Evolutionary conservation across 1,139 yeast genomes (phyloP).

Genomic region (Blastobotrys indianensis): DNA sequence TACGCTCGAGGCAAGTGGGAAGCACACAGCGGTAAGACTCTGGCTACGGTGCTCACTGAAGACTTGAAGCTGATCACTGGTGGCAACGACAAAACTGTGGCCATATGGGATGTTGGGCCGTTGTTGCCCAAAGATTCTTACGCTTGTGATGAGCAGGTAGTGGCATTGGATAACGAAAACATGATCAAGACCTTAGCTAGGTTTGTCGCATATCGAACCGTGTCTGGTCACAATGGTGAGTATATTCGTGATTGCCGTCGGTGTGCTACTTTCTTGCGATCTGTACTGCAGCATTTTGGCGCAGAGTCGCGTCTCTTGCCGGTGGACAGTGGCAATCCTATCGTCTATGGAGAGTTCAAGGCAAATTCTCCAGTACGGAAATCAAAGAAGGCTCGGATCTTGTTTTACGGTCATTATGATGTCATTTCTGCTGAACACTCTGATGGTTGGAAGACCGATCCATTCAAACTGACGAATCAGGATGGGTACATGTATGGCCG

Average conservation of each 20-base stretch:
- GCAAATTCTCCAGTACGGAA: constrained; percentile 32
- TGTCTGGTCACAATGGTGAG: constrained; percentile 62
- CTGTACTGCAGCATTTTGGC: constrained; percentile 62
- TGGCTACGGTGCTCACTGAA: constrained; percentile 25
- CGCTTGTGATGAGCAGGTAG: constrained; percentile 2
- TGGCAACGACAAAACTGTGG: constrained; percentile 54
- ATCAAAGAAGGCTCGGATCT: constrained; percentile 32
- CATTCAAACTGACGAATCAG: constrained; percentile 65
- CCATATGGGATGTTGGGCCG: constrained; percentile 47
- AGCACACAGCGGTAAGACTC: constrained; percentile 32
- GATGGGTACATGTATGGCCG: constrained; percentile 88
- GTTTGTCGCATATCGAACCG: constrained; percentile 65
- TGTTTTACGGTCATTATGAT: constrained; percentile 96
- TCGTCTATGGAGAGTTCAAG: constrained; percentile 67
- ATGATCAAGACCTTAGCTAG: constrained; percentile 57
- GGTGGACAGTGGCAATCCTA: constrained; percentile 68
- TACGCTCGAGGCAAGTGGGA: constrained; percentile 30
- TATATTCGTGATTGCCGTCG: constrained; percentile 76
- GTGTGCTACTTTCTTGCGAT: constrained; percentile 73
- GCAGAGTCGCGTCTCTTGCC: constrained; percentile 71
- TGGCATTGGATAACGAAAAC: constrained; percentile 45
- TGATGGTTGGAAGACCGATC: constrained; percentile 67
- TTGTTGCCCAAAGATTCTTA: not conserved
- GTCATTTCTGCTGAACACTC: constrained; percentile 67
- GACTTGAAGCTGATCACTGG: constrained; percentile 43